phyloP scores from a whole-genome alignment of 148 eudicot genomes.

The Fagopyrum esculentum region DNA sequence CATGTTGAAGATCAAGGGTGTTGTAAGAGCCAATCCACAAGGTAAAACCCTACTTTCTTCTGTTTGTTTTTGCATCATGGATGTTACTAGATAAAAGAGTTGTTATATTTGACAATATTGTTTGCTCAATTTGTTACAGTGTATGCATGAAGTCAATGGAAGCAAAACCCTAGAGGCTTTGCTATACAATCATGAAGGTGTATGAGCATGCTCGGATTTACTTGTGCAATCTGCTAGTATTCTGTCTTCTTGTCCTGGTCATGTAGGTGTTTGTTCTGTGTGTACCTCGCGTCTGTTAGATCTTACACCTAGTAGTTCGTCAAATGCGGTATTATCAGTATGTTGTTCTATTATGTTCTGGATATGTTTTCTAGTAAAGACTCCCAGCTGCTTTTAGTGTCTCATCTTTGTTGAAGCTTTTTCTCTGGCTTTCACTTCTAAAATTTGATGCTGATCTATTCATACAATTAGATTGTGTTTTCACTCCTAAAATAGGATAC shows the following conservation, averaged over 20 bases:
- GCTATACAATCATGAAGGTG: neutral
- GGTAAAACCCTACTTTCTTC: neutral
- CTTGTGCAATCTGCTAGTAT: neutral
- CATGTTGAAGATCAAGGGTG: neutral
- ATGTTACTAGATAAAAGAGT: neutral
- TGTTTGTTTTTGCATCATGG: neutral
- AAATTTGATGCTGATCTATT: neutral
- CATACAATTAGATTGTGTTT: no score
- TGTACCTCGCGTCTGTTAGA: no score
- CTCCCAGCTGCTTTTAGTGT: slow-evolving; percentile 7
- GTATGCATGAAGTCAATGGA: neutral
- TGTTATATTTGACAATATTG: neutral
- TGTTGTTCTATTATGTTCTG: neutral
- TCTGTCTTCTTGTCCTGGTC: neutral
- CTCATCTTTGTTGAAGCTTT: slow-evolving; percentile 3
- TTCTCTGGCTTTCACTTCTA: neutral
- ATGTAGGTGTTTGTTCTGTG: slow-evolving; percentile 5
- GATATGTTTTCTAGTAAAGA: neutral
- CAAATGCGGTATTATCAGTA: neutral
- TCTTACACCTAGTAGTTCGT: neutral
- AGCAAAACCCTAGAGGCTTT: neutral
- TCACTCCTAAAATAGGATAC: no score
- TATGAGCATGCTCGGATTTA: neutral
- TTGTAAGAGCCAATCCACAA: neutral
- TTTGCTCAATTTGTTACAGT: neutral